Base-by-base conservation (phyloP, 2,329 filamentous ascomycete genomes). In the Thyridium curvatum region DNA sequence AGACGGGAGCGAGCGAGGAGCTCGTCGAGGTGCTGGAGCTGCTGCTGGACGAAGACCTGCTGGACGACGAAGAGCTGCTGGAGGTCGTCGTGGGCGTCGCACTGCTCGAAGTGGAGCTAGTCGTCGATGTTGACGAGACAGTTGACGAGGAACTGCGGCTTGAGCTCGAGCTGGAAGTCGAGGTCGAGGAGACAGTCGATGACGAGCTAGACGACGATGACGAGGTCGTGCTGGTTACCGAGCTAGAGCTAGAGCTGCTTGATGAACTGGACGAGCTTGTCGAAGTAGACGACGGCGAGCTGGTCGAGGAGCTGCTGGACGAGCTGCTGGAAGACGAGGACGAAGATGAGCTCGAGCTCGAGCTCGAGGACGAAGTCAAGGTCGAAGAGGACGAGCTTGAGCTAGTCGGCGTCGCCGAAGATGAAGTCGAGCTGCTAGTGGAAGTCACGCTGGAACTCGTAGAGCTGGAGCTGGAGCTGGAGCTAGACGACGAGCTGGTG, bases 71-170 rank as follows among this genome's bases (percentile, higher is more conserved):
- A 9, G 33, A n/a, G n/a, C n/a, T n/a, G 21, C 21, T 15, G 7
- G 34, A 35, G 34, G 12, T 18, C 7, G 16, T 18, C 4, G 12
- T 17, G 10, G 32, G 12, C 12, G 17, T 35, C 17, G 26, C 29
- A 14, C 29, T 28, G 28, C 18, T 29, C 13, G 33, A 36, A 17
- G 4, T 36, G 29, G 30, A 32, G 33, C 18, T 42, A 14, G 28
- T 26, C n/a, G 40, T 40, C 17, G 56, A 52, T 32, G 40, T 56
- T 15, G 54, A 60, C 6, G 38, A 38, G 4, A 47, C 46, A 1
- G 39, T 56, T 3, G 44, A 42, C 8, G 36, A 32, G 32, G 48
- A 51, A 17, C 8, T 49, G 45, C 41, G 41, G 48, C 33, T 15
- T 14, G 30, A 49, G 10, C 29, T 48, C 6, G 42, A 46, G 21